A percentile compares a stretch with the other conserved stretches of the same genome.
Conservation (phyloP, 495 filamentous ascomycete species). For the Polyplosphaeria fusca region DNA sequence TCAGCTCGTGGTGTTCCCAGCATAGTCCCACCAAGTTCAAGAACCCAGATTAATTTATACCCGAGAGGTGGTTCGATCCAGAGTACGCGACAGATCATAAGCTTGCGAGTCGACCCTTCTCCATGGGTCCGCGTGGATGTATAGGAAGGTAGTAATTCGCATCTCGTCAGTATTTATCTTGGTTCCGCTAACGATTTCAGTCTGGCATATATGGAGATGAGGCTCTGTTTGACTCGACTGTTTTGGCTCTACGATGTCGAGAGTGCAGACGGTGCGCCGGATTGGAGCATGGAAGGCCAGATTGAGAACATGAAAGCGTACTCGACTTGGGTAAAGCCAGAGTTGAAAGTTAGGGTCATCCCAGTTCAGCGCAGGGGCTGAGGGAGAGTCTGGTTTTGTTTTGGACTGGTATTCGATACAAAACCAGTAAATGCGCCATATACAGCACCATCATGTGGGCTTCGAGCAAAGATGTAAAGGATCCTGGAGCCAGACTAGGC, state of each 20-base stretch:
- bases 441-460: too few species aligned
- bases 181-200: conserved; percentile 26
- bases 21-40: conserved; percentile 30
- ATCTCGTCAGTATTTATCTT: background rate
- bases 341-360: conserved; percentile 17
- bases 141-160: conserved; percentile 34
- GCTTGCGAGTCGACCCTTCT: conserved; percentile 26
- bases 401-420: too few species aligned
- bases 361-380: background rate
- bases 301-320: conserved; percentile 33
- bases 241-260: conserved; percentile 49
- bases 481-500: too few species aligned
- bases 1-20: conserved; percentile 23
- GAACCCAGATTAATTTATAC: conserved; percentile 28
- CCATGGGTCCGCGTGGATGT: conserved; percentile 28
- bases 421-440: too few species aligned
- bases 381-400: background rate
- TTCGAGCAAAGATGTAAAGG: too few species aligned
- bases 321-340: conserved; percentile 28
- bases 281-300: conserved; percentile 39
- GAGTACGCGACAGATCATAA: conserved; percentile 23
- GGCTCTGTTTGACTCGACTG: conserved; percentile 42
- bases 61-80: conserved; percentile 23
- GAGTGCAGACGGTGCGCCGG: conserved; percentile 35
- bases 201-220: conserved; percentile 49